phyloP scores from a whole-genome alignment of 1,284 basidiomycete genomes.

The Crucibulum parvulum region DNA sequence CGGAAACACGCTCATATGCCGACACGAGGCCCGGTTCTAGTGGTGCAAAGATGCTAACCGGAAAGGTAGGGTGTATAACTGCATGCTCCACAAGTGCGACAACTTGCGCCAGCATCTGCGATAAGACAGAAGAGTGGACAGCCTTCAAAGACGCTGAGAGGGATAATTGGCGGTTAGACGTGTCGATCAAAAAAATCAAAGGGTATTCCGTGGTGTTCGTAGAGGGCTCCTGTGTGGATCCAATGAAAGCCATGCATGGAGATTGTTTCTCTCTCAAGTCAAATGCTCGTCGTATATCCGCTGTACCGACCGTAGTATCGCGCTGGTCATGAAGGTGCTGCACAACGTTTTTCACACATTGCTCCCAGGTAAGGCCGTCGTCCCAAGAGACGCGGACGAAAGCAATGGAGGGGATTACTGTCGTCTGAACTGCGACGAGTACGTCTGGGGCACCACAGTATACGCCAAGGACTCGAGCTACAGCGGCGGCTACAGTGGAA shows the following conservation, averaged over 20 bases:
- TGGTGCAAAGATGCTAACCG: conserved; percentile 23
- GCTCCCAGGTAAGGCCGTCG: conserved; percentile 38
- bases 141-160: conserved; percentile 14
- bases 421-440: conserved; percentile 38
- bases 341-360: conserved; percentile 22
- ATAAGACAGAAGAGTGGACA: conserved; percentile 22
- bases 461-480: conserved; percentile 44
- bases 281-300: conserved; percentile 18
- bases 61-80: conserved; percentile 8
- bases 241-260: conserved; percentile 27
- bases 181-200: conserved; percentile 16
- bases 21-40: conserved; percentile 42
- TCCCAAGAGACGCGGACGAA: conserved; percentile 45
- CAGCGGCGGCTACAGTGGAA: conserved; percentile 32
- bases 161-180: conserved; percentile 1
- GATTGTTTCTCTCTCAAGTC: conserved; percentile 25
- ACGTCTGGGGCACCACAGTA: conserved; percentile 48
- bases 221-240: conserved; percentile 6
- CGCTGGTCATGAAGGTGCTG: conserved; percentile 20
- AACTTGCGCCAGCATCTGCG: conserved; percentile 29
- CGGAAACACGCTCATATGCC: conserved; percentile 32
- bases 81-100: conserved; percentile 18
- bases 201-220: conserved; percentile 10
- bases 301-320: conserved; percentile 11
- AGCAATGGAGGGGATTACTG: conserved; percentile 10